A percentile compares a stretch with the other conserved stretches of the same genome.
These are phyloP conservation scores for Pyrrhoderma lamaoense DNA, from an alignment of 1,284 basidiomycete species.

Conservation along the genomic window DNA sequence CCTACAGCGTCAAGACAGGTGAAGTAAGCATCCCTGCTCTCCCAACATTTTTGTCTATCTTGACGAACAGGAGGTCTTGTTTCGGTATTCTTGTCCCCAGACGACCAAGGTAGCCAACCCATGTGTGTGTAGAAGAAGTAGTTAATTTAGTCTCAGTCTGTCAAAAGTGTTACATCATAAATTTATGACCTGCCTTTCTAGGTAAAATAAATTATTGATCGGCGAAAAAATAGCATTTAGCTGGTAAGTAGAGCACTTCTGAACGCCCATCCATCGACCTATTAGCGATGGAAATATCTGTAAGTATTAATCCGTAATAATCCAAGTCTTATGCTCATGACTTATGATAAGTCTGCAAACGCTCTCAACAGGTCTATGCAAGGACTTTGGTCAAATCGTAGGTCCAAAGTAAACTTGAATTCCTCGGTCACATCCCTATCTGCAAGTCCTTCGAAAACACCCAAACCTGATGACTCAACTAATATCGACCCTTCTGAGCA, in stretches of 20 bases:
- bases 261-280: no score
- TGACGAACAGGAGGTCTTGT: slow-evolving; percentile 29
- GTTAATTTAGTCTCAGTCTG: no score
- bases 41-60: slow-evolving; percentile 70
- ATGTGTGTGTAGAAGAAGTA: neutral
- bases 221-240: no score
- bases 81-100: slow-evolving; percentile 5
- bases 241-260: no score
- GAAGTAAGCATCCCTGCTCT: slow-evolving; percentile 68
- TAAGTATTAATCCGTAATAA: slow-evolving; percentile 14
- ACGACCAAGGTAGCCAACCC: slow-evolving; percentile 14
- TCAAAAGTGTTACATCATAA: no score
- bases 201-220: no score
- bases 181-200: no score
- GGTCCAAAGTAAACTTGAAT: slow-evolving; percentile 61
- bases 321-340: neutral
- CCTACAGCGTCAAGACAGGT: slow-evolving; percentile 58
- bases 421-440: slow-evolving; percentile 25
- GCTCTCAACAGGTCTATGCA: slow-evolving; percentile 70
- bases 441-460: slow-evolving; percentile 24
- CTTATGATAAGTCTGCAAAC: slow-evolving; percentile 49
- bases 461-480: slow-evolving; percentile 26
- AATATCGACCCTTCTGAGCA: slow-evolving; percentile 15
- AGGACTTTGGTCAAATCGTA: slow-evolving; percentile 59
- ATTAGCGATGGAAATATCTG: slow-evolving; percentile 19